Conservation (phyloP, 495 filamentous ascomycete genomes). For the Neurospora sublineolata region DNA sequence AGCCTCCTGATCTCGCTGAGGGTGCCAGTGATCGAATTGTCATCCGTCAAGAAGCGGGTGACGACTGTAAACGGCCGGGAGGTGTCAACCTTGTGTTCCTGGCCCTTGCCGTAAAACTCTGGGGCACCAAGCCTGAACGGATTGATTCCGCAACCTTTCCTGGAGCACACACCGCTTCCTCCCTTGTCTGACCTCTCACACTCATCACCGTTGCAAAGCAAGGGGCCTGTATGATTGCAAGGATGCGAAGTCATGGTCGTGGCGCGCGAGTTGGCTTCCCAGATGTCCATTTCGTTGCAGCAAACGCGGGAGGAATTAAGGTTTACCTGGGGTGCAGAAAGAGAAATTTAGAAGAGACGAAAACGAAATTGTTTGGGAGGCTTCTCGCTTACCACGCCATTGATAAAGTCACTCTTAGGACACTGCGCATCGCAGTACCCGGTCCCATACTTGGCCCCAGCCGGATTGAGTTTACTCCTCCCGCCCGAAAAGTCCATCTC, state of each 20-base stretch:
- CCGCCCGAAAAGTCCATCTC: constrained; percentile 51
- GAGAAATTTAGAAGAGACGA: neutral
- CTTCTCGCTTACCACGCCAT: constrained; percentile 35
- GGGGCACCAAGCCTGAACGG: constrained; percentile 40
- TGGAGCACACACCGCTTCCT: constrained; percentile 46
- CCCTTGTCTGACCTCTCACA: constrained; percentile 22
- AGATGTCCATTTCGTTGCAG: constrained; percentile 54
- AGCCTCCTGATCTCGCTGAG: constrained; percentile 47
- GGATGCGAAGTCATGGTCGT: constrained; percentile 48
- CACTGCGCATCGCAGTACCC: constrained; percentile 67
- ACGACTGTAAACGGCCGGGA: constrained; percentile 50
- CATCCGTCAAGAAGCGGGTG: constrained; percentile 51
- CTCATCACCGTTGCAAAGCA: constrained; percentile 38
- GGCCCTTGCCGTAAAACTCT: constrained; percentile 43
- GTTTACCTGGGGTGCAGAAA: constrained; percentile 26
- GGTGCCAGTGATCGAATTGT: constrained; percentile 33
- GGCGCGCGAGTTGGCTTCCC: constrained; percentile 49
- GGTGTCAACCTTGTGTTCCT: constrained; percentile 43
- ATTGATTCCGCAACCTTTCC: constrained; percentile 55
- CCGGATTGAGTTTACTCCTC: constrained; percentile 42
- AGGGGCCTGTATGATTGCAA: constrained; percentile 35
- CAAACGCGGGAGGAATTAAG: constrained; percentile 37
- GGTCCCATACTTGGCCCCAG: constrained; percentile 52
- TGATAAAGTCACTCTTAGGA: constrained; percentile 41
- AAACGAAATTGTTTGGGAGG: neutral